Evolutionary conservation across 306 rosid species (phyloP), one percentile per base, ranked within the genome.

Genomic region (Senna siamea): DNA sequence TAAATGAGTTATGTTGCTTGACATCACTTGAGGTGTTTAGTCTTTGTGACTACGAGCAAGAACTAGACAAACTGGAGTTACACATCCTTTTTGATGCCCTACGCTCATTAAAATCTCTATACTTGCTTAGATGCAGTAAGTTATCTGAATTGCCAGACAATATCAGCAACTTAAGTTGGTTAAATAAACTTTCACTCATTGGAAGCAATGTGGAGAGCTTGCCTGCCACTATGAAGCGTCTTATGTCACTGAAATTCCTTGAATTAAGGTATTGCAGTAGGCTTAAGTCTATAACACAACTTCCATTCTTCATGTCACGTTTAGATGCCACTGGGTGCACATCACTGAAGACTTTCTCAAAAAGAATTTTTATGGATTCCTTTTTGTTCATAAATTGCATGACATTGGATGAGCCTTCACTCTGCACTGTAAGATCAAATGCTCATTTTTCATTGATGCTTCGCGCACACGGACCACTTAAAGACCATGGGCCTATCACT

Each of bases 251-350:
- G 14, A 0, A 30, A 2, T 20, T 58, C 14, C 14, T 11, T 30
- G 30, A 26, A 26, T 30, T 58, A 9, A 15, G 6, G 2, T 12
- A 41, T 30, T 58, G 65, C 65, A 26, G 30, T 13, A 58, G 47
- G 32, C 80, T 83, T 63, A 43, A 1, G 9, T 62, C 4, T 76
- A 10, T 83, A 2, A 79, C 80, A 9, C 69, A 80, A 44, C 76
- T 84, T 54, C 85, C 87, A 54, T 28, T 0, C 18, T 32, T n/a
- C 6, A 0, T 76, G 9, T 20, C 22, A 37, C 9, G 47, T 40
- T 58, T 83, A 18, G 20, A 57, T 12, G 82, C 55, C 1, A 41
- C 11, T 5, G 61, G 58, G 2, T 84, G 87, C 68, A 64, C 52
- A 5, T 69, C 79, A 2, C 72, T 84, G n/a, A 65, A 41, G 55